Evolutionary conservation across 495 filamentous ascomycete species (phyloP), one percentile per base, ranked within the genome.

Genomic region (Cercophora sp.): DNA sequence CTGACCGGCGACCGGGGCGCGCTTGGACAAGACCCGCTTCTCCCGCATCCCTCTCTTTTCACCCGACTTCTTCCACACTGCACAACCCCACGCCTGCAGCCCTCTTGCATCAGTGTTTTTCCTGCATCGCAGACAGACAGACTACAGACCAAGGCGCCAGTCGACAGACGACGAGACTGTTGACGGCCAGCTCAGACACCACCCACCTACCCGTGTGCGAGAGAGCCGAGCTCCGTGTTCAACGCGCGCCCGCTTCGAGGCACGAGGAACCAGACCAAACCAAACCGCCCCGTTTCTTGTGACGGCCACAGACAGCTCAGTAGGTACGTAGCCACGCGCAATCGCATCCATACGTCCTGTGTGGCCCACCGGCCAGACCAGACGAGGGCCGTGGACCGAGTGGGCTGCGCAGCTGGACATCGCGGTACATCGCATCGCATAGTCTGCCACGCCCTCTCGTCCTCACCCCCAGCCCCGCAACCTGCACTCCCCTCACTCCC

Each of bases 61-160:
- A 55, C 57, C 63, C 63, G 56, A 59, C 54, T 44, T 61, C 52
- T 55, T 32, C 35, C 48, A 51, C 58, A 61, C 54, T 53, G 59
- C 58, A 54, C 57, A 63, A 69, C 66, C 61, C 64, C 61, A 65
- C 66, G 62, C 56, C 53, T 63, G 63, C 59, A 64, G 61, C 60
- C 55, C 52, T 69, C 64, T 68, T 63, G 64, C 62, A 60, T 67
- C 63, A 16, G 31, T 51, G 52, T 48, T 63, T 59, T 63, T 54
- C 64, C 52, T 65, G 64, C 65, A 68, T 63, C 65, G 42, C 55
- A 59, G 59, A 58, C 57, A n/a, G n/a, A n/a, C n/a, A n/a, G n/a
- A n/a, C n/a, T n/a, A n/a, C n/a, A n/a, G n/a, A n/a, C 59, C 55
- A 59, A 59, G 57, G 41, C 53, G n/a, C n/a, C n/a, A n/a, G n/a